Evolutionary conservation across 2,329 filamentous ascomycete species (phyloP), one percentile per base, ranked within the genome.

Genomic region (Fusarium brachygibbosum): DNA sequence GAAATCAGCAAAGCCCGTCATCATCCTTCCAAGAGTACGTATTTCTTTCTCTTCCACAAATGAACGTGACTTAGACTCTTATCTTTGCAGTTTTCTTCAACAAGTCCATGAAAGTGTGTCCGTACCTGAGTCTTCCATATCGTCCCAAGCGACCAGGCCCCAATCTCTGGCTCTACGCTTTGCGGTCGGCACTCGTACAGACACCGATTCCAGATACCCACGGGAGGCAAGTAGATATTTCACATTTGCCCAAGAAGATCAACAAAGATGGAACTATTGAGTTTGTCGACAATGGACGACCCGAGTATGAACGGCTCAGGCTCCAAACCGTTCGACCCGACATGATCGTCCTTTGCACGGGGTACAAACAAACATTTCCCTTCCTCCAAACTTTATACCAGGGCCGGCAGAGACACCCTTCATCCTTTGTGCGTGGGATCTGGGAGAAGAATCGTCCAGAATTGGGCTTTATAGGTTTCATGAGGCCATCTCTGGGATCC

Each of bases 181-280:
- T 58, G 9, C 51, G 55, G 23, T 53, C 55, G 7, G 55, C 55
- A 7, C 12, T 58, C 6, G 46, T 58, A 3, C 48, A 58, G 14
- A 58, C 55, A 5, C 48, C 55, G 0, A 35, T 54, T 37, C 23
- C n/a, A 8, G 23, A 58, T 2, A 53, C 55, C 2, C 8, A 53
- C 2, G 55, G 55, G 6, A 58, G 3, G 0, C 48, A 58, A 8
- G 37, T 53, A 0, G 55, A 58, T 6, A 37, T 58, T 19, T 38
- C 48, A 5, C 55, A 46, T 12, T 0, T 58, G 4, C 55, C 55
- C 1, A 37, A 23, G 12, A 3, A 3, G 0, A 37, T 58, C 5
- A 13, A 31, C 1, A 11, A 53, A 2, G 9, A 29, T 0, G n/a
- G 55, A 2, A 21, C 10, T 4, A 31, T 53, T 14, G 31, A 58